Evolutionary conservation across 1,139 yeast species (phyloP), one percentile per base, ranked within the genome.

Genomic region (Nadsonia starkeyi-henricii): DNA sequence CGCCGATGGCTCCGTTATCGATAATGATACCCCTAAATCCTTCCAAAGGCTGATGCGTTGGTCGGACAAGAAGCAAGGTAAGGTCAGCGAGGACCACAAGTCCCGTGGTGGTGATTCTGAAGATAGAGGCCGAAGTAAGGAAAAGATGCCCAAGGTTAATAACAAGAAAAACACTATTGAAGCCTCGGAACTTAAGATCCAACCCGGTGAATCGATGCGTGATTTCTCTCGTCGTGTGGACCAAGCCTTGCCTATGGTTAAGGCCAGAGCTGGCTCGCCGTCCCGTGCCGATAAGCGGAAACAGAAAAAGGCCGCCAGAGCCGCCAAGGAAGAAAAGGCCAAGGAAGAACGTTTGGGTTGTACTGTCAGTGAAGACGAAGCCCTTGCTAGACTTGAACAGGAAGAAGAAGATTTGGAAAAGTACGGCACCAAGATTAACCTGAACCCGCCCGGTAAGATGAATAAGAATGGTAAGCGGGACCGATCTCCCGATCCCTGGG

Each of bases 401-500:
- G 61, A 41, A 36, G 58, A 45, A 26, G 52, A 47, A 23, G 47
- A 39, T 12, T 55, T 51, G 18, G 55, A 49, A 20, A 60, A 54
- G 21, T 58, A 57, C n/a, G 61, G 53, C 18, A 58, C 55, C n/a
- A 58, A 54, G 33, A 57, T 57, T 43, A 51, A 53, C 43, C 55
- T 53, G 37, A 36, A 45, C 42, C 15, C 44, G 36, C 18, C 49
- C 45, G 17, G 28, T 45, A 54, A 50, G 45, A 55, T 53, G 51
- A 50, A 52, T 47, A 55, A 53, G 51, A 50, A 52, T 47, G 50
- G 53, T 12, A 55, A 57, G 46, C 51, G 69, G 18, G 65, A 62
- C 18, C 47, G 57, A 4, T 64, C 68, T 4, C 70, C 70, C 1
- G 72, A 68, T 53, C 70, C 71, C 1, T 68, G 70, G 70, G 66